Evolutionary conservation across 2,329 filamentous ascomycete species (phyloP), one percentile per base, ranked within the genome.

Genomic region (Fusarium brevicatenulatum): DNA sequence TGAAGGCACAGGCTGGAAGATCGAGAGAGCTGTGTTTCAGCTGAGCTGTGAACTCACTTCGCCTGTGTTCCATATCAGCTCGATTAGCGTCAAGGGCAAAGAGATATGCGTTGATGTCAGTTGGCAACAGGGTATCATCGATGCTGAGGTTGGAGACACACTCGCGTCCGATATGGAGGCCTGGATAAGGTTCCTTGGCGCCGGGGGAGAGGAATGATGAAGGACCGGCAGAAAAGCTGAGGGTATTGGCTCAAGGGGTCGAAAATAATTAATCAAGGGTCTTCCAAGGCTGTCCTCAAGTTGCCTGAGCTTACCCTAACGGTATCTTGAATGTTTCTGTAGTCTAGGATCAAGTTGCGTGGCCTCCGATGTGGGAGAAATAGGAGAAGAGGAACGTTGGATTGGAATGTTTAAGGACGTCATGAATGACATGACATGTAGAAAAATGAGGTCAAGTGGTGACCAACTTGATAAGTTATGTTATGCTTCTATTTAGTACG

Each of bases 21-120:
- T 80, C 12, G 58, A 70, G 66, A 54, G 57, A 55, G 47, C 77
- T 67, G 46, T 67, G 40, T 61, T 78, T 75, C 64, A 70, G 32
- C 55, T 77, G 21, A 75, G 77, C 40, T 75, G 69, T 21, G 75
- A 76, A 60, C 47, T 72, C 25, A 58, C 59, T 8, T 75, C 66
- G 19, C 67, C 77, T 13, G 71, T 70, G 34, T 77, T 78, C 43
- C 63, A 68, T 49, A 60, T 77, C 36, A 75, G 73, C 54, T 61
- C 73, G 19, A 54, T 78, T 23, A 75, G 71, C 16, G 71, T 78
- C 5, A 74, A 72, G 49, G 73, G 68, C 5, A 72, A 50, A 34
- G 76, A 73, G 21, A 46, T 78, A 19, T 72, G 75, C 30, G 64
- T 78, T 46, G 76, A 76, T 66, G 52, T 78, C 39, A 71, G 64